Evolutionary conservation across 2,329 filamentous ascomycete species (phyloP).

Genomic region (Colletotrichum somersetense): DNA sequence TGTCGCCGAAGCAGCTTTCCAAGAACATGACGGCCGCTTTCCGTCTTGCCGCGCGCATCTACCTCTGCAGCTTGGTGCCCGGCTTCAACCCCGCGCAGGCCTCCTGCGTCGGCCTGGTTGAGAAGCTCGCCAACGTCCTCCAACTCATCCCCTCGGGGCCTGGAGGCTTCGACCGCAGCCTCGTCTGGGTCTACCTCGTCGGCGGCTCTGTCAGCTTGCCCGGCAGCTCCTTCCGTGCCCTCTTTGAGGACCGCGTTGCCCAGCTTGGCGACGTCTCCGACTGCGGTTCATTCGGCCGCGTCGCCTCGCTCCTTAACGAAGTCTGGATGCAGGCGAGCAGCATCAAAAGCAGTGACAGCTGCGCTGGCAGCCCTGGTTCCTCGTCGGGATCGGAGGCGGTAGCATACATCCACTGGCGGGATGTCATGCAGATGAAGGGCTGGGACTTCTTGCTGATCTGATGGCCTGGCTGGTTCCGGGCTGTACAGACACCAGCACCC

Average conservation of each 20-base stretch:
- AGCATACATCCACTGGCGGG: conserved; percentile 91
- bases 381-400: conserved; percentile 55
- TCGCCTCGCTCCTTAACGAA: conserved; percentile 82
- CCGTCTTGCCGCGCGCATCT: conserved; percentile 92
- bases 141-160: conserved; percentile 85
- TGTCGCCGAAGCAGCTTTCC: conserved; percentile 85
- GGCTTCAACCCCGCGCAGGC: conserved; percentile 83
- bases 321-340: conserved; percentile 85
- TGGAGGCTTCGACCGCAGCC: conserved; percentile 87
- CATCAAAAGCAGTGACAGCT: conserved; percentile 53
- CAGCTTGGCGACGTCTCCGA: conserved; percentile 82
- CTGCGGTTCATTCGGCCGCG: conserved; percentile 88
- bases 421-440: conserved; percentile 89
- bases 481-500: conserved; percentile 15
- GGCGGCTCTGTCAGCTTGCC: conserved; percentile 83
- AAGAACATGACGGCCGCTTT: conserved; percentile 92
- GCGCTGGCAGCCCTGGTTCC: conserved; percentile 43
- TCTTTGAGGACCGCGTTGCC: conserved; percentile 81
- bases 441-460: conserved; percentile 95
- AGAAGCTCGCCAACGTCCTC: conserved; percentile 81
- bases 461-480: conserved; percentile 37
- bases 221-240: conserved; percentile 79
- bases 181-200: conserved; percentile 94
- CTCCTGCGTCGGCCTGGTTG: conserved; percentile 81
- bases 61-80: conserved; percentile 94